Base-by-base conservation (phyloP, 352 stramenopile genomes). In the Pythium folliculosum region DNA sequence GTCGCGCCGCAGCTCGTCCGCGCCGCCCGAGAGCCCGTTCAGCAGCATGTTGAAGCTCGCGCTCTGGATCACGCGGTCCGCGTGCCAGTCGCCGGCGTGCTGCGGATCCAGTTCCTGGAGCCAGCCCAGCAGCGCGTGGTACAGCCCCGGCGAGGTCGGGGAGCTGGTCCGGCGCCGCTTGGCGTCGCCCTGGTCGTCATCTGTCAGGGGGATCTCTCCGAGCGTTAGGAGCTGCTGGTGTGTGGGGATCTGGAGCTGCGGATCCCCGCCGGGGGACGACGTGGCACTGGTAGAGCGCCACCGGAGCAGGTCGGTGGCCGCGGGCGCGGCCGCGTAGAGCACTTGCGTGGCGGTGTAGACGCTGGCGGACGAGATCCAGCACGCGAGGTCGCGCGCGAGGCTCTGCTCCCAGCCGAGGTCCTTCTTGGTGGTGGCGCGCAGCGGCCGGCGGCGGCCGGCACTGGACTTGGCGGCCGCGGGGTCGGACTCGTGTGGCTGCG, bases 401-500 rank as follows among this genome's bases (percentile, higher is more conserved):
- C 84, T 92, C 72, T 92, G 84, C 50, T 91, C 81, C 63, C 90
- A 72, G 12, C 81, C 82, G 14, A 91, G 70, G 47, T 86, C 82
- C 47, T 84, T 73, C 68, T 78, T 84, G 22, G 77, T 84, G 45
- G 75, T 75, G 21, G 73, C 72, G 32, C 72, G 76, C 38, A 81
- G 48, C 35, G 70, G 65, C n/a, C 67, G 62, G 14, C 63, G 54
- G 0, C 57, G 58, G 5, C 48, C 30, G 35, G 53, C 8, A 30
- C 13, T 30, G 12, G 51, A 63, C 51, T 52, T 68, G 57, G 66
- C 3, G 30, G 56, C 58, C 52, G 45, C 53, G 44, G 27, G 19
- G n/a, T 57, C 43, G 21, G 54, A 3, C 13, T 55, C 23, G 40
- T 65, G 27, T 32, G 27, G 27, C 27, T 32, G 23, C 14, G 14